A percentile compares a stretch with the other conserved stretches of the same genome.
phyloP scores from a whole-genome alignment of 495 filamentous ascomycete species.

The Collariella sp. region DNA sequence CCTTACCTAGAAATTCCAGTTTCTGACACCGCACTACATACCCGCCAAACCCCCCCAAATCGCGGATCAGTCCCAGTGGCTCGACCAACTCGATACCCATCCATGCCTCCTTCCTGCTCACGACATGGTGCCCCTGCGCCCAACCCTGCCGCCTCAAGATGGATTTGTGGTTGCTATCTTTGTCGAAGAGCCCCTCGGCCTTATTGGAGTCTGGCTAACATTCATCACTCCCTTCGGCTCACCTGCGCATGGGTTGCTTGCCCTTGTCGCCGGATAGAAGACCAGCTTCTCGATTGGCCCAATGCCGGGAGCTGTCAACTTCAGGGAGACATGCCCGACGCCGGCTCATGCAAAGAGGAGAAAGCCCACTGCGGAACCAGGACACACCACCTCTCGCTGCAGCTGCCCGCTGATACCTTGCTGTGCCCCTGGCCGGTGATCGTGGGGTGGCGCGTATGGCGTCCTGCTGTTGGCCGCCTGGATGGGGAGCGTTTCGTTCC shows the following conservation, averaged over 20 bases:
- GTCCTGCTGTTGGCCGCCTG: neutral
- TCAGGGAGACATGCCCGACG: neutral
- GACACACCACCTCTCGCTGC: conserved; percentile 2
- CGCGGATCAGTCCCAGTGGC: conserved; percentile 20
- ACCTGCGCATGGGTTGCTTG: neutral
- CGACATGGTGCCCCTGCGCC: conserved; percentile 13
- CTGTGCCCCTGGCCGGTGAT: neutral
- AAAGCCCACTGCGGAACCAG: conserved; percentile 4
- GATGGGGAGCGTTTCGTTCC: neutral
- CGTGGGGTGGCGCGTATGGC: neutral
- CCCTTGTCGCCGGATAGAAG: neutral
- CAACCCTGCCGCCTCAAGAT: neutral
- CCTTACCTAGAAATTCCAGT: conserved; percentile 6
- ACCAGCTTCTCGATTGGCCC: neutral
- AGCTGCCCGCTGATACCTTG: conserved; percentile 13
- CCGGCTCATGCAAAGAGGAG: conserved; percentile 3
- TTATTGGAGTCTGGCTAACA: neutral
- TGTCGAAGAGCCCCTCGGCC: neutral
- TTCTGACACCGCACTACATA: conserved; percentile 3
- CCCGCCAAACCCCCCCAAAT: conserved; percentile 14
- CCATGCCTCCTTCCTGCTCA: conserved; percentile 12
- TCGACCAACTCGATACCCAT: conserved; percentile 12
- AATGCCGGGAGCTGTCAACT: neutral
- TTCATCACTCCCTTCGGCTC: neutral
- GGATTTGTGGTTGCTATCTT: neutral